phyloP scores from a whole-genome alignment of 148 eudicot species.

The Heliamphora exappendiculata region DNA sequence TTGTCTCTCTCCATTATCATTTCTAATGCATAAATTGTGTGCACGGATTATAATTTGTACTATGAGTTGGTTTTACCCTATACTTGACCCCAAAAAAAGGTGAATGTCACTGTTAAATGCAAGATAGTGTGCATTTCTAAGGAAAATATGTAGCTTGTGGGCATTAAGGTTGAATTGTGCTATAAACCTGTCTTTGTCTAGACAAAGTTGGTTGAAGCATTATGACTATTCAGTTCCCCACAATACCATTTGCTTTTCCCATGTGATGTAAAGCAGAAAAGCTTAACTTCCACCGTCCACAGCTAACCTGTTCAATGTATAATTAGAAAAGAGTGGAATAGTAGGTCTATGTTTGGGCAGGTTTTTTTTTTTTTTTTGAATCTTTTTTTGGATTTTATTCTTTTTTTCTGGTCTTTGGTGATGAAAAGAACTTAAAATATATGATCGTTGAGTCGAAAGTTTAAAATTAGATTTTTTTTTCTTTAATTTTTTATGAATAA shows the following conservation, averaged over 20 bases:
- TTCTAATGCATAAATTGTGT: too few species aligned
- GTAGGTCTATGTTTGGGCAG: too few species aligned
- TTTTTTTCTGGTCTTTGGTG: too few species aligned
- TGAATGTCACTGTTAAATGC: neutral
- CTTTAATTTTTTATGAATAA: too few species aligned
- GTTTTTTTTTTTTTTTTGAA: too few species aligned
- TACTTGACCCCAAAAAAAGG: neutral
- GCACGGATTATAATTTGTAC: too few species aligned
- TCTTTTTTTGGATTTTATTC: too few species aligned
- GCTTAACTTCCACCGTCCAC: neutral
- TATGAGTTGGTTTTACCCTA: neutral
- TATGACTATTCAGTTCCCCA: neutral
- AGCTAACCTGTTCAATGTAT: neutral
- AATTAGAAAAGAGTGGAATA: too few species aligned
- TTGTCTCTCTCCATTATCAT: too few species aligned
- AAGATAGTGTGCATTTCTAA: neutral
- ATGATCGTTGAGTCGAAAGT: too few species aligned
- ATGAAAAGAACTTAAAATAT: too few species aligned
- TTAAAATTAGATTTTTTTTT: too few species aligned
- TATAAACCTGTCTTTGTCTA: neutral
- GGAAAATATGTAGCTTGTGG: neutral
- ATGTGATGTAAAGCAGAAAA: neutral
- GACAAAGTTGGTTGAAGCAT: neutral
- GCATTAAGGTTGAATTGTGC: neutral
- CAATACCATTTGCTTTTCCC: neutral